Evolutionary conservation across 352 stramenopile species (phyloP).

Genomic region (Phytopythium oedochilum): DNA sequence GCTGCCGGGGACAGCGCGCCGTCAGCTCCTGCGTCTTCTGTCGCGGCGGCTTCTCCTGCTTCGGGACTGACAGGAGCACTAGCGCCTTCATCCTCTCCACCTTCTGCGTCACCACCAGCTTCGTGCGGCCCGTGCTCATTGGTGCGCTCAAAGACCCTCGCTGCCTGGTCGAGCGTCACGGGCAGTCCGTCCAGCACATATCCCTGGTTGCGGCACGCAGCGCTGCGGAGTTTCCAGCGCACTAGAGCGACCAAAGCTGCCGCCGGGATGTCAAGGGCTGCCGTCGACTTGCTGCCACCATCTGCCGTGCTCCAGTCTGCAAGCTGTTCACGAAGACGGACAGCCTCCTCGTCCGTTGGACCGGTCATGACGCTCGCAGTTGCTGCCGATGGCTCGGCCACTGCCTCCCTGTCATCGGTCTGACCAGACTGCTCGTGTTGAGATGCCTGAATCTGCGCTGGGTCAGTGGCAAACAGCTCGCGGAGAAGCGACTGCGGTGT

Average conservation of each 20-base stretch:
- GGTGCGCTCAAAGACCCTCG: constrained; percentile 32
- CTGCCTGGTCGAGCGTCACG: constrained; percentile 36
- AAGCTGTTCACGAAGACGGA: constrained; percentile 34
- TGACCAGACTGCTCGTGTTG: constrained; percentile 11
- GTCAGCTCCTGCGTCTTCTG: constrained; percentile 8
- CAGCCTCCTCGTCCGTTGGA: constrained; percentile 8
- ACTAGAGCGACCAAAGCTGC: constrained; percentile 38
- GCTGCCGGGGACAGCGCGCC: background rate
- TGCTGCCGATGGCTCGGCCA: constrained; percentile 5
- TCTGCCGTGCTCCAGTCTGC: constrained; percentile 14
- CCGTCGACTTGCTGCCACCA: background rate
- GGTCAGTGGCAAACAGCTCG: constrained; percentile 26
- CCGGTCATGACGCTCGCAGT: background rate
- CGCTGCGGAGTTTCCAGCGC: constrained; percentile 57
- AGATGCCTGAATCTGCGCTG: background rate
- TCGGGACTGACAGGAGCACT: constrained; percentile 10
- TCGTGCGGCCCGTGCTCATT: constrained; percentile 10
- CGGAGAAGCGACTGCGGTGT: constrained; percentile 37
- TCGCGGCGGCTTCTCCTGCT: background rate
- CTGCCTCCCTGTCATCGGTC: background rate
- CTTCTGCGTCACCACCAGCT: constrained; percentile 13
- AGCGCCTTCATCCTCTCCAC: constrained; percentile 15
- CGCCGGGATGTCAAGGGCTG: constrained; percentile 17
- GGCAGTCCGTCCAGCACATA: constrained; percentile 78
- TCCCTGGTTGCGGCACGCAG: constrained; percentile 71